Evolutionary conservation across 768 basidiomycete genomes (phyloP).

Genomic region (Leccinum incarnatum): DNA sequence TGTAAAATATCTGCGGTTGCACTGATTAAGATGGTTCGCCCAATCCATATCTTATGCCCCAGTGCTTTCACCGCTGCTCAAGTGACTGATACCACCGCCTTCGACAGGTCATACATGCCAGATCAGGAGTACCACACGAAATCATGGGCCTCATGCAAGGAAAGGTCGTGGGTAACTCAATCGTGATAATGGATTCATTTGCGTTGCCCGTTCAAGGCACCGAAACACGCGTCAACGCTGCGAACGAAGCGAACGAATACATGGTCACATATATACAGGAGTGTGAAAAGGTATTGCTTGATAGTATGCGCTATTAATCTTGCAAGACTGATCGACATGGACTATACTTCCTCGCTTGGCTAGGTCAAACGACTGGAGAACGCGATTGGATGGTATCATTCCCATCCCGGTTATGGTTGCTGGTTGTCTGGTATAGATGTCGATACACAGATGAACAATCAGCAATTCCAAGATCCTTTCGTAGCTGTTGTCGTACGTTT

Average conservation of each 20-base stretch:
- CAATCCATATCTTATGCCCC: neutral
- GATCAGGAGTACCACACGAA: constrained; percentile 96
- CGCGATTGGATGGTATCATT: constrained; percentile 97
- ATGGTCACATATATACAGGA: constrained; percentile 92
- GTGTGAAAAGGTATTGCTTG: constrained; percentile 64
- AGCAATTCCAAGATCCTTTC: constrained; percentile 94
- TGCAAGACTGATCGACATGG: neutral
- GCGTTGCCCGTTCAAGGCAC: constrained; percentile 97
- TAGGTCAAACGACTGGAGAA: constrained; percentile 85
- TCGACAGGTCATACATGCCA: constrained; percentile 90
- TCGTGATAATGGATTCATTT: constrained; percentile 94
- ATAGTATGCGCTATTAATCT: neutral
- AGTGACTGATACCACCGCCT: neutral
- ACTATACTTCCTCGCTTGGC: neutral
- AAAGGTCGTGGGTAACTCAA: constrained; percentile 75
- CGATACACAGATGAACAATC: constrained; percentile 93
- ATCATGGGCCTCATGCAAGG: constrained; percentile 99
- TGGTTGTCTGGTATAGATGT: constrained; percentile 99
- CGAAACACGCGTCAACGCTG: constrained; percentile 96
- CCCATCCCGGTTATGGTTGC: constrained; percentile 98
- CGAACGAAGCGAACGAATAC: constrained; percentile 94
- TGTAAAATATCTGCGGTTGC: constrained; percentile 96
- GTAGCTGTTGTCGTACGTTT: constrained; percentile 87
- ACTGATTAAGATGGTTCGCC: constrained; percentile 85
- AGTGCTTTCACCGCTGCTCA: neutral